A percentile compares a stretch with the other conserved stretches of the same genome.
phyloP scores from a whole-genome alignment of 495 filamentous ascomycete genomes.

The Aspergillus cavernicola region DNA sequence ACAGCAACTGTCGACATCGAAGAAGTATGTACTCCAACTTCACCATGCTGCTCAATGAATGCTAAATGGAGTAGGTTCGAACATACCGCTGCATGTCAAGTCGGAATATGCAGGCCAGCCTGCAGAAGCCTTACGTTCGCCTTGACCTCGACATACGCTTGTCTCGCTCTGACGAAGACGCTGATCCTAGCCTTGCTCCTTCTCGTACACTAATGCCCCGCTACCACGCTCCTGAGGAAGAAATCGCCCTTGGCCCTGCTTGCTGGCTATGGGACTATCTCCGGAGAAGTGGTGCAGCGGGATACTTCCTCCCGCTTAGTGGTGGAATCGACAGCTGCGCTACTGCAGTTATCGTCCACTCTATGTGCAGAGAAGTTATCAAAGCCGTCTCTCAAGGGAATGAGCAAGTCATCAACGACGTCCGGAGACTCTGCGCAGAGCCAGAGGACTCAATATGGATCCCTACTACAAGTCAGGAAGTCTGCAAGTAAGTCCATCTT shows the following conservation, averaged over 20 bases:
- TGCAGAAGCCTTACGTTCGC: conserved; percentile 30
- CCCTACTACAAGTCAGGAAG: conserved; percentile 54
- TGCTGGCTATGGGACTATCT: conserved; percentile 89
- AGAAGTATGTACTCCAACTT: conserved; percentile 49
- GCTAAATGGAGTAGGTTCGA: conserved; percentile 25
- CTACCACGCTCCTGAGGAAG: conserved; percentile 66
- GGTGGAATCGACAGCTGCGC: conserved; percentile 70
- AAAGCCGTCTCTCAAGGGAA: conserved; percentile 60
- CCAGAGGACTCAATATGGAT: conserved; percentile 48
- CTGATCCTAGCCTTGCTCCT: conserved; percentile 38
- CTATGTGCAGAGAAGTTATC: conserved; percentile 74
- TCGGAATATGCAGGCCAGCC: conserved; percentile 40
- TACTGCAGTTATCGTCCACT: conserved; percentile 65
- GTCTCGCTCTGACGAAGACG: conserved; percentile 30
- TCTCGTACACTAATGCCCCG: conserved; percentile 41
- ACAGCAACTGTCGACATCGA: conserved; percentile 81
- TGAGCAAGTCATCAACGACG: conserved; percentile 67
- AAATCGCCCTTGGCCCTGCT: conserved; percentile 67
- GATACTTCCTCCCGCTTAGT: conserved; percentile 56
- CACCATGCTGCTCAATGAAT: neutral
- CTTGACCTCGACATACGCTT: conserved; percentile 37
- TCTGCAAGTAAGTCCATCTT: conserved; percentile 44
- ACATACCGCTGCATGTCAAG: conserved; percentile 34
- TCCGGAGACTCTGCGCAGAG: conserved; percentile 58
- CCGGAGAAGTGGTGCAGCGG: conserved; percentile 56